phyloP scores from a whole-genome alignment of 495 filamentous ascomycete genomes.

The Podospora appendiculata region DNA sequence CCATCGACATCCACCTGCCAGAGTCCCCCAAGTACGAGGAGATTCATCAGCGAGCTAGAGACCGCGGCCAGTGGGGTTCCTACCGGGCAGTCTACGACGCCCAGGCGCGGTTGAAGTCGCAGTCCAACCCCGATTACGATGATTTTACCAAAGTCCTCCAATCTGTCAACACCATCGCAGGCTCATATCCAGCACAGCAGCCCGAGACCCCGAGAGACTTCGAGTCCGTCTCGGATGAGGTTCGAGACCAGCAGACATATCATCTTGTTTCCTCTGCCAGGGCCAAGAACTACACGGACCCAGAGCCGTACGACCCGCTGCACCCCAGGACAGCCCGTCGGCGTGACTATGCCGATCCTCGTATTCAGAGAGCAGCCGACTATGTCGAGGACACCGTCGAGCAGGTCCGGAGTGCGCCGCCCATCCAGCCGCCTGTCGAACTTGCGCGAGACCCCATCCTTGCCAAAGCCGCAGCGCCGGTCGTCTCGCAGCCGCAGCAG shows the following conservation, averaged over 20 bases:
- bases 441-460: neutral
- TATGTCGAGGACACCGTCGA: conserved; percentile 21
- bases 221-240: conserved; percentile 1
- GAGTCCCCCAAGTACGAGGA: conserved; percentile 19
- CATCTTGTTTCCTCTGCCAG: conserved; percentile 26
- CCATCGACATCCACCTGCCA: conserved; percentile 9
- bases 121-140: conserved; percentile 15
- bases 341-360: conserved; percentile 24
- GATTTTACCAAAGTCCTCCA: conserved; percentile 14
- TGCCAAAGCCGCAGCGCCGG: conserved; percentile 1
- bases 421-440: conserved; percentile 5
- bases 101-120: conserved; percentile 10
- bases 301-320: conserved; percentile 21
- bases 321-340: conserved; percentile 17
- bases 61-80: conserved; percentile 7
- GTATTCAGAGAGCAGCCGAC: conserved; percentile 21
- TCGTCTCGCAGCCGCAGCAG: neutral
- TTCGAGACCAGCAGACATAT: conserved; percentile 18
- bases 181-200: conserved; percentile 3
- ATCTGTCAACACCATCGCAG: conserved; percentile 13
- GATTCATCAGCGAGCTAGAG: conserved; percentile 18
- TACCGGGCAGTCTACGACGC: conserved; percentile 9
- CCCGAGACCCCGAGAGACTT: conserved; percentile 1
- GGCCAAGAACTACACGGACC: conserved; percentile 23
- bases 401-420: conserved; percentile 18